phyloP scores from a whole-genome alignment of 176 grass and related monocot species.

The Hsuehochloa calcarea region DNA sequence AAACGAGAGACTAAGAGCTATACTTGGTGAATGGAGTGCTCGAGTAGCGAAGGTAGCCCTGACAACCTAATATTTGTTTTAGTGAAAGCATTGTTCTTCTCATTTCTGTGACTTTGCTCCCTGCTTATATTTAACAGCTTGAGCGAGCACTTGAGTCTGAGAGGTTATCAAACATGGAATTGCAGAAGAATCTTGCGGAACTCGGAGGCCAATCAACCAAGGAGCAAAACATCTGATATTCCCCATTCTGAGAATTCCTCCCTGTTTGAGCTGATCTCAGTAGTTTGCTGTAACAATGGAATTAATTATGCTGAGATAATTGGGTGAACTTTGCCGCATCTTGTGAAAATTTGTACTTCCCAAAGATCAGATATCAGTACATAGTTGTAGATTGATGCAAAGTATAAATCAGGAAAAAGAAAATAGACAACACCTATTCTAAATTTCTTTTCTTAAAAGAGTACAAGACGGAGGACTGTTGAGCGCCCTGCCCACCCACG shows the following conservation, averaged over 20 bases:
- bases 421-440: too few species aligned
- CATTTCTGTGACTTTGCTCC: background rate
- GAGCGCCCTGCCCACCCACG: too few species aligned
- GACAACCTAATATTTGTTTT: too few species aligned
- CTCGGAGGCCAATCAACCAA: background rate
- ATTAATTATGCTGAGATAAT: background rate
- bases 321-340: background rate
- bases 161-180: constrained; percentile 42
- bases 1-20: constrained; percentile 49
- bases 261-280: background rate
- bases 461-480: too few species aligned
- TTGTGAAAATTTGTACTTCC: background rate
- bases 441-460: too few species aligned
- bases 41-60: constrained; percentile 32
- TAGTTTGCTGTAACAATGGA: background rate
- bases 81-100: too few species aligned
- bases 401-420: background rate
- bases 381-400: background rate
- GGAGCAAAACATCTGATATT: background rate
- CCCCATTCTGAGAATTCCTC: background rate
- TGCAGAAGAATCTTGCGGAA: constrained; percentile 42
- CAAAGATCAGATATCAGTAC: background rate
- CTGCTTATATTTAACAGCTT: constrained; percentile 31
- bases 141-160: constrained; percentile 63
- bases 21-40: constrained; percentile 80